phyloP scores from a whole-genome alignment of 331 rosid genomes.

The Spiraea crenata region DNA sequence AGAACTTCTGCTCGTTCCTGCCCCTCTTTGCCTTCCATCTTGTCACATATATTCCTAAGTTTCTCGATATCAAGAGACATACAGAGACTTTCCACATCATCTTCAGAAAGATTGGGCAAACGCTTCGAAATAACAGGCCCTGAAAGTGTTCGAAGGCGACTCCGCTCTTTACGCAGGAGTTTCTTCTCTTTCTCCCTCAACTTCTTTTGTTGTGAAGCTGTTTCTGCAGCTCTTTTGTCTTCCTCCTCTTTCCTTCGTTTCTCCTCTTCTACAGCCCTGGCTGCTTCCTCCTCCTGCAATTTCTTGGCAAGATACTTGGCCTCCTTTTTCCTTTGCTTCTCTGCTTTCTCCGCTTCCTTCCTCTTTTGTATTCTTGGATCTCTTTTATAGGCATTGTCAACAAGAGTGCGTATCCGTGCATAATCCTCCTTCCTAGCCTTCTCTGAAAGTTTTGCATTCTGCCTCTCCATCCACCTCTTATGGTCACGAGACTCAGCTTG shows the following conservation, averaged over 20 bases:
- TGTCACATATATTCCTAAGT: constrained; percentile 70
- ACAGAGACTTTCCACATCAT: constrained; percentile 83
- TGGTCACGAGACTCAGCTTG: constrained; percentile 98
- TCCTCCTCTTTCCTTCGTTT: constrained; percentile 70
- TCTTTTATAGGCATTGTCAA: constrained; percentile 89
- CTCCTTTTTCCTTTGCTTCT: constrained; percentile 87
- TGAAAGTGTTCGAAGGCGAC: constrained; percentile 81
- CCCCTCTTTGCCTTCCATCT: constrained; percentile 57
- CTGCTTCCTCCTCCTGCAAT: constrained; percentile 91
- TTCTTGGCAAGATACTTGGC: constrained; percentile 75
- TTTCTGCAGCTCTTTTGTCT: constrained; percentile 75
- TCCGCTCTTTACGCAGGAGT: constrained; percentile 85
- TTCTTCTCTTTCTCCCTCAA: constrained; percentile 91
- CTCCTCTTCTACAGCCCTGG: constrained; percentile 86
- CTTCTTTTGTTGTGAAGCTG: constrained; percentile 74
- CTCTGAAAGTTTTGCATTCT: constrained; percentile 84
- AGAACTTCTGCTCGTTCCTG: constrained; percentile 55
- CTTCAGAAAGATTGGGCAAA: constrained; percentile 54
- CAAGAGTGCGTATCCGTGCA: constrained; percentile 76
- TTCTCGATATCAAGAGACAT: constrained; percentile 55
- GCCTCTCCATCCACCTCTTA: constrained; percentile 99
- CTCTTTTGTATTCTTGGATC: constrained; percentile 88
- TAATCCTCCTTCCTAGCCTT: constrained; percentile 95
- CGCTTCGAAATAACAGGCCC: constrained; percentile 49
- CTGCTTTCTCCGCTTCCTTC: constrained; percentile 84